Conservation (phyloP, 202 grass and related monocot genomes). For the Zoysia matrella region DNA sequence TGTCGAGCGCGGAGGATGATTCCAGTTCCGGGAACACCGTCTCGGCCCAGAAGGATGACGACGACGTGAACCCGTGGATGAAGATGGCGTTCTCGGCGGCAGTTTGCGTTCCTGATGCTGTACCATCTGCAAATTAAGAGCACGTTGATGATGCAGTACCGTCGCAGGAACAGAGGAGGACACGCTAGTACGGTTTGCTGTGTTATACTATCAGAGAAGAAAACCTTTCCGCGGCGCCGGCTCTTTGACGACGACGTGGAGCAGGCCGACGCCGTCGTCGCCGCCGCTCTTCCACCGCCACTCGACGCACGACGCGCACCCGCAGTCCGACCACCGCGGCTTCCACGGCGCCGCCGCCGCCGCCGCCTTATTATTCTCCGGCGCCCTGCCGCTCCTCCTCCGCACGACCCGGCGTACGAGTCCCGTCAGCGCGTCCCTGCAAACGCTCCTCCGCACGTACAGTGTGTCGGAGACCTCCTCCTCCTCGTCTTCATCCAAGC, state of each 20-base stretch:
- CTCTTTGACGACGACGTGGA: conserved; percentile 70
- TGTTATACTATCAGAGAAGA: neutral
- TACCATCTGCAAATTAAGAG: neutral
- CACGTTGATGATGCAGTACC: too few species aligned
- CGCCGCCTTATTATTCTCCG: neutral
- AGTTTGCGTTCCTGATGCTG: neutral
- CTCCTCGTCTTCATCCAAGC: neutral
- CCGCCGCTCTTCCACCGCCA: conserved; percentile 21
- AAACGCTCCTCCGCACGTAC: conserved; percentile 56
- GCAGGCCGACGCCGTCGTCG: conserved; percentile 19
- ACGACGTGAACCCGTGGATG: conserved; percentile 88
- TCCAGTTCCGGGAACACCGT: conserved; percentile 61
- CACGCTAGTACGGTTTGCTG: too few species aligned
- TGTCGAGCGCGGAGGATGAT: neutral
- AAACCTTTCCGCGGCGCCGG: conserved; percentile 45
- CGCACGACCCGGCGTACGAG: neutral
- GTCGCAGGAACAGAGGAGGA: too few species aligned
- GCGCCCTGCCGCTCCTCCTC: neutral
- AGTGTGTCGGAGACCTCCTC: conserved; percentile 66
- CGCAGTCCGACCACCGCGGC: conserved; percentile 84
- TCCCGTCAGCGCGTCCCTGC: conserved; percentile 47
- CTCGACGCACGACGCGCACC: conserved; percentile 54
- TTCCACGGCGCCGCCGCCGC: conserved; percentile 2
- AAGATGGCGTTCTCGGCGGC: conserved; percentile 59
- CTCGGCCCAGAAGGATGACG: conserved; percentile 81